Evolutionary conservation across 108 stramenopile species (phyloP), one percentile per base, ranked within the genome.

Genomic region (Fistulifera solaris): DNA sequence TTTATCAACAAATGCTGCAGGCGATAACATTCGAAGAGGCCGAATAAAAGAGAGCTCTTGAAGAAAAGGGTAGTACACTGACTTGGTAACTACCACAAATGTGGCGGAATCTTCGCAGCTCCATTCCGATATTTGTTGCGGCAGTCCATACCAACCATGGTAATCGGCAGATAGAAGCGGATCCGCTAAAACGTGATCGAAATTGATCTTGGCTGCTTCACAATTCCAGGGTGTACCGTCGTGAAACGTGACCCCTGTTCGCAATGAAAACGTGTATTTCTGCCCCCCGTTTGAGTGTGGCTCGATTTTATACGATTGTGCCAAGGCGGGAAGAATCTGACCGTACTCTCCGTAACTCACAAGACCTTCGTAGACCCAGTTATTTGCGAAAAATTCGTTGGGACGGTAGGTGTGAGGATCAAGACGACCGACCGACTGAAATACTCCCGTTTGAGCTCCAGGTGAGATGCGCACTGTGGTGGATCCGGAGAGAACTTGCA

Each of bases 351-450:
- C 54, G 43, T 68, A 77, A n/a, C 23, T 58, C 3, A 77, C 68
- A 19, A 79, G 61, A 23, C 78, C 78, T 46, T 79, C 78, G 63
- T 79, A 79, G 28, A 79, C 73, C 78, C 78, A 79, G 42, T 79
- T 79, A 71, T 68, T 79, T 42, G 71, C 15, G 38, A 79, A 79
- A 59, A 79, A 79, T 48, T 79, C 78, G 40, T 79, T 79, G 17
- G 78, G 78, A 10, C 67, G 46, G 48, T 72, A 79, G 15, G 59
- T 58, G 62, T 79, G 78, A 24, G 78, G 53, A 48, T 79, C 55
- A 49, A 79, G 40, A 16, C 38, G 42, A 17, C 78, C 78, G 12
- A 79, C 73, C 12, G 67, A 61, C 17, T 65, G 35, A 48, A 79
- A 79, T 4, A 68, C 61, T 0, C 78, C 78, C 25, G 64, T 69